phyloP scores from a whole-genome alignment of 345 rosid genomes.

The Salix viminalis region DNA sequence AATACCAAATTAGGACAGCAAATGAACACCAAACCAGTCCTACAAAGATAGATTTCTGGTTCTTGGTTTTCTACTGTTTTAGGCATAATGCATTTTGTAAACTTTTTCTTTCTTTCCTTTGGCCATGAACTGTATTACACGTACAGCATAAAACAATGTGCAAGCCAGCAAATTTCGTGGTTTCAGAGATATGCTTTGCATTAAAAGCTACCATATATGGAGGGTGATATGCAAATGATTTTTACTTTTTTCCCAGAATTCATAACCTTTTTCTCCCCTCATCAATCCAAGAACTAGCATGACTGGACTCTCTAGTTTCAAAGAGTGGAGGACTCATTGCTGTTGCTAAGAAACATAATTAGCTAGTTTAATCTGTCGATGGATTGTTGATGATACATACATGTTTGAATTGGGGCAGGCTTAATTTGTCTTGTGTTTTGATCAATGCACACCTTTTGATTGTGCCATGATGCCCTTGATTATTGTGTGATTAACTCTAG shows the following conservation, averaged over 20 bases:
- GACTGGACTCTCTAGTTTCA: no score
- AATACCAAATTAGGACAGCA: slow-evolving; percentile 9
- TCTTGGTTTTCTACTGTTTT: not conserved
- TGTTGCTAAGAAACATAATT: no score
- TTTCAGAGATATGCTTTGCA: slow-evolving; percentile 1
- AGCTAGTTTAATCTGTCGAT: no score
- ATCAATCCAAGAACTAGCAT: no score
- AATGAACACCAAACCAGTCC: slow-evolving; percentile 16
- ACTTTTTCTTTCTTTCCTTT: not conserved
- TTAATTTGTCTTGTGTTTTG: not conserved
- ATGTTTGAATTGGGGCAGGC: not conserved
- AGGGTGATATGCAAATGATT: not conserved
- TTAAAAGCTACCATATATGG: slow-evolving; percentile 12
- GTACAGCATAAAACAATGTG: not conserved
- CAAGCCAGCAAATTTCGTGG: not conserved
- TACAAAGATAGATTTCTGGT: slow-evolving; percentile 11
- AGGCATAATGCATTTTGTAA: not conserved
- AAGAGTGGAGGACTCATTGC: no score
- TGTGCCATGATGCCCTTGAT: not conserved
- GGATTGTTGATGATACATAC: no score
- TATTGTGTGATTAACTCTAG: not conserved
- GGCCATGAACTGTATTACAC: not conserved
- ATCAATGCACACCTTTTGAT: no score
- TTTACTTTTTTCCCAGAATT: not conserved
- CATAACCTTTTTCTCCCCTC: not conserved